These are phyloP conservation scores for Emmonsiellopsis sp. DNA, from an alignment of 2,329 filamentous ascomycete genomes.

Conservation along the genomic window DNA sequence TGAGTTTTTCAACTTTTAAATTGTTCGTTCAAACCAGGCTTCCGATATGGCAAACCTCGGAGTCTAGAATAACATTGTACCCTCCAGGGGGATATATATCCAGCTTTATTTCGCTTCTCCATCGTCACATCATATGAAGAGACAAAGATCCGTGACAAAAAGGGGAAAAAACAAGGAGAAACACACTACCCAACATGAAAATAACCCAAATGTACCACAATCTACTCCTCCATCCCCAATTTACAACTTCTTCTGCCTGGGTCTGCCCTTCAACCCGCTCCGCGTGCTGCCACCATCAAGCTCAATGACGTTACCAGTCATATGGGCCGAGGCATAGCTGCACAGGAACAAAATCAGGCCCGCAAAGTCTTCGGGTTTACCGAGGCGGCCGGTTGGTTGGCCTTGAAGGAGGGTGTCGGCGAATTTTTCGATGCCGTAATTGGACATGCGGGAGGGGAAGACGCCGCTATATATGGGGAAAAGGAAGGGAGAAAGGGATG, in stretches of 20 bases:
- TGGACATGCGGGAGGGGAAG: conserved; percentile 36
- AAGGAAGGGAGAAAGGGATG: too few relatives aligned
- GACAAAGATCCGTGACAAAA: too few relatives aligned
- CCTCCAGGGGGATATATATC: too few relatives aligned
- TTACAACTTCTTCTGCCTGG: conserved; percentile 19
- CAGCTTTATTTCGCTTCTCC: too few relatives aligned
- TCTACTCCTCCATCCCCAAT: not conserved
- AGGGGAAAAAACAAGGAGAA: not conserved
- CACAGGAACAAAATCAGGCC: conserved; percentile 38
- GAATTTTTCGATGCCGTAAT: conserved; percentile 34
- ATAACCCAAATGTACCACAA: not conserved
- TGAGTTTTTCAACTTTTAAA: too few relatives aligned
- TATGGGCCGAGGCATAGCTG: conserved; percentile 33
- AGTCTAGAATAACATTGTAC: too few relatives aligned
- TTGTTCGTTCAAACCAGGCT: too few relatives aligned
- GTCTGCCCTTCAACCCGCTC: conserved; percentile 31
- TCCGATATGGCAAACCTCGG: too few relatives aligned
- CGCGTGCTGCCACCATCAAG: conserved; percentile 39
- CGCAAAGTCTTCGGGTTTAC: conserved; percentile 41
- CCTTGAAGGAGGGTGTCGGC: conserved; percentile 31
- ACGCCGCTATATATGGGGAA: conserved; percentile 20
- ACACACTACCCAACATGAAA: not conserved
- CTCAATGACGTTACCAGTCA: conserved; percentile 41
- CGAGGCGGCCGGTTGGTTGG: conserved; percentile 40
- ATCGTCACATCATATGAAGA: too few relatives aligned